Evolutionary conservation across 495 filamentous ascomycete species (phyloP).

Genomic region (Penicillium malachiteum): DNA sequence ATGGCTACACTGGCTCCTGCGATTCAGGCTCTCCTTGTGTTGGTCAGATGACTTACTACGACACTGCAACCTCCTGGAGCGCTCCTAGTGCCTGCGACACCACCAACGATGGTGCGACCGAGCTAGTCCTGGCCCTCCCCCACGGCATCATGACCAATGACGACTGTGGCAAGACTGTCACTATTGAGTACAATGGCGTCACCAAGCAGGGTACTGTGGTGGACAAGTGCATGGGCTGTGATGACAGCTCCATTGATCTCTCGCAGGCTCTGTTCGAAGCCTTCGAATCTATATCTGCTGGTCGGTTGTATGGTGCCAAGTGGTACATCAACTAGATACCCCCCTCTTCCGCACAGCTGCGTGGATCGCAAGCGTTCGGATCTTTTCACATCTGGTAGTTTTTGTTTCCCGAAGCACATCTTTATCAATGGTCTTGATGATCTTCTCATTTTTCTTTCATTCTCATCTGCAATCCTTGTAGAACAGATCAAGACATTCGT

Average conservation of each 20-base stretch:
- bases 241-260: slow-evolving; percentile 44
- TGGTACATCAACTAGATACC: slow-evolving; percentile 38
- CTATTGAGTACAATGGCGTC: slow-evolving; percentile 57
- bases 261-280: slow-evolving; percentile 42
- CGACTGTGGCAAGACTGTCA: slow-evolving; percentile 66
- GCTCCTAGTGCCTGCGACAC: slow-evolving; percentile 46
- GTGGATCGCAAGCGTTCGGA: slow-evolving; percentile 20
- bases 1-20: slow-evolving; percentile 37
- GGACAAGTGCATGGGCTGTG: slow-evolving; percentile 77
- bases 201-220: slow-evolving; percentile 55
- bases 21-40: slow-evolving; percentile 32
- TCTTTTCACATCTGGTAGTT: slow-evolving; percentile 25
- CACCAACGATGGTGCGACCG: slow-evolving; percentile 40
- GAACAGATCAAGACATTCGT: neutral
- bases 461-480: neutral
- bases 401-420: slow-evolving; percentile 9
- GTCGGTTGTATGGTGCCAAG: slow-evolving; percentile 32
- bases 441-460: slow-evolving; percentile 5
- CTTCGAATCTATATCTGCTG: slow-evolving; percentile 28
- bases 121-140: slow-evolving; percentile 48
- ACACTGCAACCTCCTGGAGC: slow-evolving; percentile 35
- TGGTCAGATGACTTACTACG: slow-evolving; percentile 49
- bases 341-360: slow-evolving; percentile 2
- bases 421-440: slow-evolving; percentile 15
- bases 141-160: slow-evolving; percentile 55